Base-by-base conservation (phyloP, 140 eudicot species). In the Cichorium intybus region DNA sequence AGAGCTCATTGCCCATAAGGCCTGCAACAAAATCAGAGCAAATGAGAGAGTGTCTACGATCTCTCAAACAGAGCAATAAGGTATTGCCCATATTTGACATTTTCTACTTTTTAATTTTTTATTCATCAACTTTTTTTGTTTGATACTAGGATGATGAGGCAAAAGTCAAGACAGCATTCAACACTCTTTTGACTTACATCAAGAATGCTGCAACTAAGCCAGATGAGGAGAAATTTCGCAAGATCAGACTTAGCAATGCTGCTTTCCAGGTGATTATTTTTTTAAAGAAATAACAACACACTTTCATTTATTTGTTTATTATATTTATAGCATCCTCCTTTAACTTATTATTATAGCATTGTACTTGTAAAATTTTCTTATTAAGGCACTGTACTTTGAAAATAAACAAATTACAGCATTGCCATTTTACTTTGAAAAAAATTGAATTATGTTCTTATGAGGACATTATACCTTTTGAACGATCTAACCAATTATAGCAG, bases 1-100 rank as follows among this genome's bases (percentile, higher is more conserved):
- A 93, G 97, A 80, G 85, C 70, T 77, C 70, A 33, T 78, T 93
- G 77, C 99, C 99, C 47, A 59, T 93, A 65, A 86, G 91, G 77
- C 97, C 99, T 75, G 99, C 95, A 53, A 84, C 99, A 33, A 86
- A 88, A 80, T 72, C 95, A 75, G 99, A 93, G 77, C 90, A 80
- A 75, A 93, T 93, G 97, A 88, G 99, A 84, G 99, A 93, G 67
- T 93, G 99, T 63, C 70, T 93, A 46, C 75, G 99, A 65, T 81
- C 86, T 14, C 90, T 93, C 20, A 93, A 93, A 71, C 96, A 93
- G 69, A 78, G 70, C 67, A 85, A 93, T 60, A 88, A 81, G 88
- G 99, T 93, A 31, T 31, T 31, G 56, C 20, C 24, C 27, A n/a
- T 58, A 50, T 66, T 51, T 35, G 8, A 17, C 62, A 55, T 72